phyloP scores from a whole-genome alignment of 345 rosid species.

The Rhizophora mangle region DNA sequence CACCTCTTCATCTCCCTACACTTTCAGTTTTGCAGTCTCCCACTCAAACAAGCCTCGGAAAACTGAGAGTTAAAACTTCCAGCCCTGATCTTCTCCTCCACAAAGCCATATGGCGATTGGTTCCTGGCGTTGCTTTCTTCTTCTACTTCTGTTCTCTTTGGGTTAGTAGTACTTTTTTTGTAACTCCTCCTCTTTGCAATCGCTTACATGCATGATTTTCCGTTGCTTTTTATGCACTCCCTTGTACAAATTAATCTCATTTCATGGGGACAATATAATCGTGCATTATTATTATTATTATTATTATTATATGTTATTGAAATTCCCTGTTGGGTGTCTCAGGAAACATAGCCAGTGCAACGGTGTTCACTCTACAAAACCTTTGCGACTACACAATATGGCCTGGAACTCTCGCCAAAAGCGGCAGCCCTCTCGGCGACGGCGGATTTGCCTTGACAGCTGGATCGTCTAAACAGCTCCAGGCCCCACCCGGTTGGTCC shows the following conservation, averaged over 20 bases:
- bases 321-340: constrained; percentile 1
- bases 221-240: not conserved
- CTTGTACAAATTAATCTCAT: not conserved
- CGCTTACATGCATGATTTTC: not conserved
- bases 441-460: too few relatives aligned
- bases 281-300: too few relatives aligned
- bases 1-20: not conserved
- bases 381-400: constrained; percentile 69
- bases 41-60: too few relatives aligned
- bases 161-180: constrained; percentile 3
- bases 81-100: not conserved
- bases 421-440: constrained; percentile 3
- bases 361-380: constrained; percentile 64
- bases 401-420: constrained; percentile 82
- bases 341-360: constrained; percentile 44
- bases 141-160: constrained; percentile 23
- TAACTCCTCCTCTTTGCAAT: not conserved
- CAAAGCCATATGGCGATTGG: constrained; percentile 18
- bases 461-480: constrained; percentile 16
- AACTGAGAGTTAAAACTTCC: too few relatives aligned
- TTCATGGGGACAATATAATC: not conserved
- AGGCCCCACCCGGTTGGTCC: constrained; percentile 76
- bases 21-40: not conserved
- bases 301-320: too few relatives aligned
- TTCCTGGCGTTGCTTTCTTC: constrained; percentile 12